phyloP scores from a whole-genome alignment of 495 filamentous ascomycete genomes.

The Evansstolkia leycettana region DNA sequence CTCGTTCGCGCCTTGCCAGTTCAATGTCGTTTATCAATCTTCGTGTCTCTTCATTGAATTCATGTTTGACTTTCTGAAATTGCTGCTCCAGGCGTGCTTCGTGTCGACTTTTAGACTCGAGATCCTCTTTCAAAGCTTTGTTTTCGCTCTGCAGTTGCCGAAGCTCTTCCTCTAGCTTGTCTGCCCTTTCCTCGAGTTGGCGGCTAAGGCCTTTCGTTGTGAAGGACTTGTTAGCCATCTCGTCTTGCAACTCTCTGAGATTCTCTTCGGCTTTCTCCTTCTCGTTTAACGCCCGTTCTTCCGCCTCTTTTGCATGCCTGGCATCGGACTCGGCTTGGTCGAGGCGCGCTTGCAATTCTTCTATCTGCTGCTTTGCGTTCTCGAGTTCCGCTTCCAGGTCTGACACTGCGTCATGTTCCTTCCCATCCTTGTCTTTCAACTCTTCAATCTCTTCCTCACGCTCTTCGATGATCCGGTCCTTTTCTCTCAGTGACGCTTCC shows the following conservation, averaged over 20 bases:
- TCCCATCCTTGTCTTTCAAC: constrained; percentile 41
- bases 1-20: constrained; percentile 22
- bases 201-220: constrained; percentile 63
- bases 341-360: constrained; percentile 49
- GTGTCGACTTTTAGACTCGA: constrained; percentile 34
- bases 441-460: constrained; percentile 54
- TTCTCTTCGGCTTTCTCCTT: constrained; percentile 40
- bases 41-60: constrained; percentile 27
- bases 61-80: constrained; percentile 29
- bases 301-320: constrained; percentile 44
- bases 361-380: constrained; percentile 40
- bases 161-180: constrained; percentile 53
- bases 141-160: constrained; percentile 47
- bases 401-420: constrained; percentile 37
- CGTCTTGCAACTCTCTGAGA: constrained; percentile 52
- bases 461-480: constrained; percentile 50
- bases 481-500: constrained; percentile 52
- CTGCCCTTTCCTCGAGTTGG: constrained; percentile 59
- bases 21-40: constrained; percentile 33
- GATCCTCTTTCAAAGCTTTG: constrained; percentile 31
- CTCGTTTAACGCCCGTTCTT: constrained; percentile 49
- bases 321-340: constrained; percentile 40
- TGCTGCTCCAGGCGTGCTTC: constrained; percentile 28
- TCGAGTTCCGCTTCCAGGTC: constrained; percentile 41
- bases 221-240: constrained; percentile 69